Evolutionary conservation across 208 protist genomes (phyloP).

Genomic region (Trypanosoma lewisi): DNA sequence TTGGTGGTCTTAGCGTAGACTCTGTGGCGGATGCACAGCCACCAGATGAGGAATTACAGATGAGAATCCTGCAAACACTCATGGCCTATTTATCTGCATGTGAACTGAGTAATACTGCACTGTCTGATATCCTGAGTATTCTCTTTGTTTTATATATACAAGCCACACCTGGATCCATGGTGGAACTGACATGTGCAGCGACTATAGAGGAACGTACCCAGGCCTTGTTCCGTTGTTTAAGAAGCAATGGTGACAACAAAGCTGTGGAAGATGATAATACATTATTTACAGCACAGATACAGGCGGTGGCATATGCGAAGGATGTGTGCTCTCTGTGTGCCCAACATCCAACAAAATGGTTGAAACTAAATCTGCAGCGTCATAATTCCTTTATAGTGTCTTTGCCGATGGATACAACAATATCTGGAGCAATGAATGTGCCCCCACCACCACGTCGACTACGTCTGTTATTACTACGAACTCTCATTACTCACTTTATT

Average conservation of each 20-base stretch:
- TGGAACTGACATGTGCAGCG: conserved; percentile 65
- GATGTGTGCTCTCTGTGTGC: conserved; percentile 54
- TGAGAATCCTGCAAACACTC: conserved; percentile 55
- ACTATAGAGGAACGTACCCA: conserved; percentile 63
- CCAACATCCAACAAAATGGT: conserved; percentile 29
- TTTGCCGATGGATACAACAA: conserved; percentile 10
- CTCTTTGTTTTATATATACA: conserved; percentile 57
- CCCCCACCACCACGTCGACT: conserved; percentile 25
- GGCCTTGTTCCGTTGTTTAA: conserved; percentile 28
- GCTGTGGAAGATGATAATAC: conserved; percentile 5
- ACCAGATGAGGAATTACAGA: conserved; percentile 56
- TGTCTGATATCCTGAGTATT: conserved; percentile 51
- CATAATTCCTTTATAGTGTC: not conserved
- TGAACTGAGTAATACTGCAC: conserved; percentile 30
- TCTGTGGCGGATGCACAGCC: not conserved
- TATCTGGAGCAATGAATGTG: not conserved
- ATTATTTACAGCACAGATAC: conserved; percentile 46
- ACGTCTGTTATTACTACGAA: conserved; percentile 35
- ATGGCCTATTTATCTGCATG: conserved; percentile 57
- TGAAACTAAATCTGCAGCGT: conserved; percentile 14
- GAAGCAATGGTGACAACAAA: not conserved
- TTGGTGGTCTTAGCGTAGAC: not conserved
- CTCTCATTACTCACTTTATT: conserved; percentile 30
- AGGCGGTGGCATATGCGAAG: conserved; percentile 54
- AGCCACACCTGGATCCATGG: conserved; percentile 40